A percentile compares a stretch with the other conserved stretches of the same genome.
These are phyloP conservation scores for Logfia minima DNA, from an alignment of 129 eudicot genomes.

Conservation along the genomic window DNA sequence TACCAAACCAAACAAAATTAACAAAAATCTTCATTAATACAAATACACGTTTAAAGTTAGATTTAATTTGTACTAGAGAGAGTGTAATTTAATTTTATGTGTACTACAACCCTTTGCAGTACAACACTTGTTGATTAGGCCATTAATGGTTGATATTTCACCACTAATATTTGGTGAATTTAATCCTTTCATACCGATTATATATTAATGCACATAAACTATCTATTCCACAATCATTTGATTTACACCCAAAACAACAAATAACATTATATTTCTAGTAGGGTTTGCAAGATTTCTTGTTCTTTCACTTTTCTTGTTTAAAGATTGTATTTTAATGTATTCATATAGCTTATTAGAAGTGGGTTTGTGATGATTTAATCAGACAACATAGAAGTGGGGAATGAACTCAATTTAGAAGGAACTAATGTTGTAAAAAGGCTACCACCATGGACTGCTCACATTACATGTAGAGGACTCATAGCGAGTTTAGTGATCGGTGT, in stretches of 20 bases:
- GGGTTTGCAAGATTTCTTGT: constrained; percentile 20
- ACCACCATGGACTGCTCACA: constrained; percentile 80
- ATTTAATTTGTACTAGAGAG: constrained; percentile 19
- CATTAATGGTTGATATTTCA: constrained; percentile 31
- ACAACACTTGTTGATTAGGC: constrained; percentile 32
- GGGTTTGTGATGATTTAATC: neutral
- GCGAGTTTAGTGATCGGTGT: constrained; percentile 74
- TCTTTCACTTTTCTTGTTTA: neutral
- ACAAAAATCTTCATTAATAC: constrained; percentile 4
- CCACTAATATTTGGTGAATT: constrained; percentile 26
- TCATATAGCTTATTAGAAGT: neutral
- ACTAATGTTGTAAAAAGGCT: constrained; percentile 39
- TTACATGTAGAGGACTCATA: constrained; percentile 64
- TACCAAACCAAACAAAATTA: constrained; percentile 16
- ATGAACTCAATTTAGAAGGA: neutral
- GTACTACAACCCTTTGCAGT: constrained; percentile 40
- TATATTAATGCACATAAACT: neutral
- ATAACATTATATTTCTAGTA: neutral
- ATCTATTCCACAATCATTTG: neutral
- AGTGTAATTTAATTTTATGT: constrained; percentile 2
- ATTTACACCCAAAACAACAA: neutral
- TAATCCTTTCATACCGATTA: constrained; percentile 1
- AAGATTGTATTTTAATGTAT: neutral
- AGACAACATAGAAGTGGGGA: constrained; percentile 27
- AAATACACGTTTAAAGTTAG: constrained; percentile 15